A percentile compares a stretch with the other conserved stretches of the same genome.
Conservation (phyloP, 2,329 filamentous ascomycete species). For the Mollisia scopiformis region DNA sequence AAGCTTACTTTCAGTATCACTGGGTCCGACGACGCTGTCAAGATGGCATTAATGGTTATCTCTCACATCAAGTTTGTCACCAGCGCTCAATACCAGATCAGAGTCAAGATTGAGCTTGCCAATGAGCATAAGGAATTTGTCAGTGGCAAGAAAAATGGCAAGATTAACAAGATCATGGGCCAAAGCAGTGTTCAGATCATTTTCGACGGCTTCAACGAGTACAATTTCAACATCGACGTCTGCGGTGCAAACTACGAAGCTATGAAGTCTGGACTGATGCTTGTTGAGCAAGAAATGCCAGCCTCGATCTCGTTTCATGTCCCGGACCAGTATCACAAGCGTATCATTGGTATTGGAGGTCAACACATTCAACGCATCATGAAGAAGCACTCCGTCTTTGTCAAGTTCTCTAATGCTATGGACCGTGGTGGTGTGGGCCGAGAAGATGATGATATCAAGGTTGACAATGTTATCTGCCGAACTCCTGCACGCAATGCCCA, state of each 20-base stretch:
- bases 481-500: constrained; percentile 96
- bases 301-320: constrained; percentile 99
- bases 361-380: constrained; percentile 99
- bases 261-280: constrained; percentile 86
- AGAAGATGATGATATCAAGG: constrained; percentile 97
- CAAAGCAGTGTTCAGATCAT: constrained; percentile 99
- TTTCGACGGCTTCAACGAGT: constrained; percentile 98
- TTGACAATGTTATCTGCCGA: constrained; percentile 98
- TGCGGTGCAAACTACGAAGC: constrained; percentile 91
- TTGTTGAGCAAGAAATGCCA: constrained; percentile 99
- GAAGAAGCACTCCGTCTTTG: constrained; percentile 99
- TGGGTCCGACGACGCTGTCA: constrained; percentile 94
- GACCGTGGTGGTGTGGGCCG: constrained; percentile 89
- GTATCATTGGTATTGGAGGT: constrained; percentile 97
- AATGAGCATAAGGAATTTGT: constrained; percentile 99
- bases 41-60: constrained; percentile 92
- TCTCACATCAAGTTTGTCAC: constrained; percentile 89
- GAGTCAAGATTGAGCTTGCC: constrained; percentile 97
- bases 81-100: constrained; percentile 86
- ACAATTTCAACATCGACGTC: constrained; percentile 99
- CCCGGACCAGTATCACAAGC: constrained; percentile 98
- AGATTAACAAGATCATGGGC: constrained; percentile 99
- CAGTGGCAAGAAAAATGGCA: constrained; percentile 99
- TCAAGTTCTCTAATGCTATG: constrained; percentile 99
- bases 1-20: constrained; percentile 93